Evolutionary conservation across 345 rosid species (phyloP).

Genomic region (Eucalyptus regnans): DNA sequence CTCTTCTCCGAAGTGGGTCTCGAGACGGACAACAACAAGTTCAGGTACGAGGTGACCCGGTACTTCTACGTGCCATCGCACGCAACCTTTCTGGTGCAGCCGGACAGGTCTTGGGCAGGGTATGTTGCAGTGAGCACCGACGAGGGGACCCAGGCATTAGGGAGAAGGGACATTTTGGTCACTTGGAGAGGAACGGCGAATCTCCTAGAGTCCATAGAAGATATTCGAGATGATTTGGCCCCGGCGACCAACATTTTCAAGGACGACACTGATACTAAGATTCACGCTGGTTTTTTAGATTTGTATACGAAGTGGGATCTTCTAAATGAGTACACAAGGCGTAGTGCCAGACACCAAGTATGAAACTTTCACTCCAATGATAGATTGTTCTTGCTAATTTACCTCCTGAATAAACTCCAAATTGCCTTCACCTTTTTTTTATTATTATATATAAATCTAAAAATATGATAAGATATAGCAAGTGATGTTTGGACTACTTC

Average conservation of each 20-base stretch:
- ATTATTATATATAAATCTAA: too few relatives aligned
- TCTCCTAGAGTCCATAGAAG: slow-evolving; percentile 37
- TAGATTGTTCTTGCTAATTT: not conserved
- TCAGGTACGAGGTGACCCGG: too few relatives aligned
- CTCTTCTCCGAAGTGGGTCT: too few relatives aligned
- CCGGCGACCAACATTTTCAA: slow-evolving; percentile 28
- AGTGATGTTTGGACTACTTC: not conserved
- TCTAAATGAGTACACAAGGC: slow-evolving; percentile 6
- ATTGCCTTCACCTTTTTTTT: too few relatives aligned
- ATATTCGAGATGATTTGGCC: slow-evolving; percentile 31
- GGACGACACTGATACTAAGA: not conserved
- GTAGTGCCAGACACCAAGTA: slow-evolving; percentile 55
- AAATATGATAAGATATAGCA: not conserved
- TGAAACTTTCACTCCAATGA: not conserved
- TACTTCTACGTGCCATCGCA: too few relatives aligned
- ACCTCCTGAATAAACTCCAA: too few relatives aligned
- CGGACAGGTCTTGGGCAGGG: too few relatives aligned
- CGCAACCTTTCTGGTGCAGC: too few relatives aligned
- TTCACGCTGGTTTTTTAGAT: slow-evolving; percentile 58
- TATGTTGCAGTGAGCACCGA: not conserved
- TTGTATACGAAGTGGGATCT: slow-evolving; percentile 41
- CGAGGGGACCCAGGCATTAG: slow-evolving; percentile 29
- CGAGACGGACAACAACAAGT: too few relatives aligned
- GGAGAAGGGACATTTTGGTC: slow-evolving; percentile 74
- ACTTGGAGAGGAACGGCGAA: slow-evolving; percentile 68